Base-by-base conservation (phyloP, 306 rosid genomes). In the Dalbergia cochinchinensis region DNA sequence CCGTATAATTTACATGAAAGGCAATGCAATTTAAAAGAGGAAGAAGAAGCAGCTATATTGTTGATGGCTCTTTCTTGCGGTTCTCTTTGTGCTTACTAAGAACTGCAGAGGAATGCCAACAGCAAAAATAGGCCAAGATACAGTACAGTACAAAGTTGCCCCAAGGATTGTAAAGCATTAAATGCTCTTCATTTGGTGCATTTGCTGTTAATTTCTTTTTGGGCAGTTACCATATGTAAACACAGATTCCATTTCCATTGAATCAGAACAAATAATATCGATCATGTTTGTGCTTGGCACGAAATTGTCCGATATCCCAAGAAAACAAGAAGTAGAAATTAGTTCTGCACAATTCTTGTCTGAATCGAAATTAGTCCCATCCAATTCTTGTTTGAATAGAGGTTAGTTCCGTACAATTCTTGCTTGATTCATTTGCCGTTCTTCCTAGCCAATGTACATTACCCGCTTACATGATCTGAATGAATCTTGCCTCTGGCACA, bases 1-100 rank as follows among this genome's bases (percentile, higher is more conserved):
- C 65, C 20, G 11, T 48, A 55, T 55, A 19, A 4, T 8, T 54
- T 63, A 57, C 77, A 58, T 57, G 74, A 55, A 39, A 74, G 55
- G 19, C 71, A 51, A 35, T 37, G 45, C 12, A 45, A 51, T 78
- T 22, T 79, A 7, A 80, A 64, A 79, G 89, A 86, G 71, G 89
- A 86, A 79, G 89, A 86, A 76, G 74, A 76, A 39, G 86, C 89
- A 0, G 87, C 89, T 51, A 31, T 86, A 41, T 74, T 83, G 50
- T 61, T 86, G 5, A 83, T 86, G 87, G 80, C 89, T 16, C 72
- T 86, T 35, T 86, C 89, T 76, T 79, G 69, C 41, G 79, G 54
- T 59, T 71, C 65, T 13, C 7, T 69, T 15, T 37, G 37, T 42
- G 9, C 59, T 14, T 44, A 22, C 31, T 26, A 26, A 74, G 69